These are phyloP conservation scores for Protea cynaroides DNA, from an alignment of 164 flowering plant genomes.

Conservation along the genomic window DNA sequence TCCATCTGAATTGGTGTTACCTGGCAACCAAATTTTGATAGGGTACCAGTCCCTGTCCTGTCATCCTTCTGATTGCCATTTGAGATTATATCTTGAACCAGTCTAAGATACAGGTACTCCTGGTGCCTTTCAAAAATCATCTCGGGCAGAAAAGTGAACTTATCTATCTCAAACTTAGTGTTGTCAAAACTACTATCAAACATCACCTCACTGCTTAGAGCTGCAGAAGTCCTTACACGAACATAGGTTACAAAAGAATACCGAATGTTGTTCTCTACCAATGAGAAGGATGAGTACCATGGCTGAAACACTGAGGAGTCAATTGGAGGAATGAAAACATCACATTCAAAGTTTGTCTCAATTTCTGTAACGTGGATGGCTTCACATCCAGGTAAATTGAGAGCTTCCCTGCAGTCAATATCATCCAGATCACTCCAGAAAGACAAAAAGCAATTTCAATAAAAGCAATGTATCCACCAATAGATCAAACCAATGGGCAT, in stretches of 20 bases:
- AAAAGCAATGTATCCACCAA: neutral
- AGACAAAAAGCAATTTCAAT: neutral
- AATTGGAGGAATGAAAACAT: conserved; percentile 77
- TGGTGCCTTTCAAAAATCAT: conserved; percentile 79
- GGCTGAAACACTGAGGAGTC: conserved; percentile 62
- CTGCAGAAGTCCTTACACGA: conserved; percentile 49
- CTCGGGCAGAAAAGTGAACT: conserved; percentile 67
- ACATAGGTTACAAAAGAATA: conserved; percentile 65
- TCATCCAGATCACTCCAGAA: conserved; percentile 3
- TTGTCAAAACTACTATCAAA: conserved; percentile 22
- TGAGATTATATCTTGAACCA: conserved; percentile 75
- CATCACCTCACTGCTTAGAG: conserved; percentile 22
- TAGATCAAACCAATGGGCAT: neutral
- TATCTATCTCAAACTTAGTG: conserved; percentile 40
- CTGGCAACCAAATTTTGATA: conserved; percentile 98
- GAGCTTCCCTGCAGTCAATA: conserved; percentile 55
- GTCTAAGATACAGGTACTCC: conserved; percentile 59
- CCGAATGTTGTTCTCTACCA: conserved; percentile 58
- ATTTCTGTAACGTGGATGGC: conserved; percentile 87
- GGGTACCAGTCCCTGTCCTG: conserved; percentile 89
- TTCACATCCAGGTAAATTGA: conserved; percentile 73
- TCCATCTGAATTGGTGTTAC: conserved; percentile 23
- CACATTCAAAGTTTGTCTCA: conserved; percentile 69
- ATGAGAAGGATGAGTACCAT: conserved; percentile 80
- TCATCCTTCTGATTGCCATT: conserved; percentile 68